Evolutionary conservation across 352 stramenopile genomes (phyloP).

Genomic region (Globisporangium iwayamae): DNA sequence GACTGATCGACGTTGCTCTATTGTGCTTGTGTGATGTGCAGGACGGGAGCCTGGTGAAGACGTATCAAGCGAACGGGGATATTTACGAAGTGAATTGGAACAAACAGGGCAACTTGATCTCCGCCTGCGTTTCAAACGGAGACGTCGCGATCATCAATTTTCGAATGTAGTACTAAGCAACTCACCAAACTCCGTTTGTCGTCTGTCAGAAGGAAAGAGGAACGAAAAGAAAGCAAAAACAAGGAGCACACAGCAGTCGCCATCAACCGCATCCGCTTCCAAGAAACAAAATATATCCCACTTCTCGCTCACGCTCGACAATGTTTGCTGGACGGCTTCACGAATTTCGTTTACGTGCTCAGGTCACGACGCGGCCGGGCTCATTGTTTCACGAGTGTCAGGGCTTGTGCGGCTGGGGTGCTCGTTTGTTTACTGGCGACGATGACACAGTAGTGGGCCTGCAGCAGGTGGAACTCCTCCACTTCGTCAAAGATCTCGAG

Average conservation of each 20-base stretch:
- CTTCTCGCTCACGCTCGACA: constrained; percentile 11
- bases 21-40: constrained; percentile 18
- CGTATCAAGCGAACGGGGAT: constrained; percentile 91
- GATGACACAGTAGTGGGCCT: constrained; percentile 89
- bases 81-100: constrained; percentile 99
- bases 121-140: constrained; percentile 81
- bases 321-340: constrained; percentile 5
- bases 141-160: constrained; percentile 89
- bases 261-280: neutral
- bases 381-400: constrained; percentile 22
- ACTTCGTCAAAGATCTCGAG: constrained; percentile 92
- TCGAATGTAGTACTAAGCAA: constrained; percentile 87
- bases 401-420: constrained; percentile 26
- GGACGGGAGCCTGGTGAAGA: constrained; percentile 79
- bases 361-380: neutral
- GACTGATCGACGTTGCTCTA: constrained; percentile 21
- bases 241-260: constrained; percentile 11
- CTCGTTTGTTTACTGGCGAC: constrained; percentile 55
- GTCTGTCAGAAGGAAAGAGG: constrained; percentile 7
- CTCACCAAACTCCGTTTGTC: constrained; percentile 18
- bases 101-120: constrained; percentile 81
- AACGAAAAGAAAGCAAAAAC: constrained; percentile 2
- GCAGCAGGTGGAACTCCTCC: constrained; percentile 91
- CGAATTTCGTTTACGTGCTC: neutral
- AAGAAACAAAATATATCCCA: constrained; percentile 18